Evolutionary conservation across 148 eudicot genomes (phyloP).

Genomic region (Silene latifolia): DNA sequence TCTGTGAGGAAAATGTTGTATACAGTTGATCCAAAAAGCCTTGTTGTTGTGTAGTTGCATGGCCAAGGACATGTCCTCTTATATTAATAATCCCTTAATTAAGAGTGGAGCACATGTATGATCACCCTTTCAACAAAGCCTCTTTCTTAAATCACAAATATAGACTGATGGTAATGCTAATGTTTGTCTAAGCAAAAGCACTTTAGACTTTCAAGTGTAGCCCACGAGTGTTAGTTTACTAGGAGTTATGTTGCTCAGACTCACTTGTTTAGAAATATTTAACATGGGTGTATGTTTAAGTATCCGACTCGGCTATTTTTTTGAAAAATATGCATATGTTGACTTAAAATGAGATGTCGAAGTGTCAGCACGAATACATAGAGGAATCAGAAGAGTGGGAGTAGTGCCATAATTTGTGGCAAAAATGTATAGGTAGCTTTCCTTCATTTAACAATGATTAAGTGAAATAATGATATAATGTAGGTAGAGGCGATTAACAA

Average conservation of each 20-base stretch:
- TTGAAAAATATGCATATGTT: no score
- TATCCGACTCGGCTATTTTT: no score
- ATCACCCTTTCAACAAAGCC: not conserved
- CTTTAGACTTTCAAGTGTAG: constrained; percentile 9
- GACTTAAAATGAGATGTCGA: no score
- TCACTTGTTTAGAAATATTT: no score
- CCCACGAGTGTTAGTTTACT: not conserved
- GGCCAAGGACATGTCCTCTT: not conserved
- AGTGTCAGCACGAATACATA: no score
- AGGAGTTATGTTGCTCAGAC: not conserved
- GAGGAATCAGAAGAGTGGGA: no score
- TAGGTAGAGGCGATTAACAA: not conserved
- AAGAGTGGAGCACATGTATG: not conserved
- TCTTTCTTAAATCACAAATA: not conserved
- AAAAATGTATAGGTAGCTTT: not conserved
- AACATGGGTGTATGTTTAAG: no score
- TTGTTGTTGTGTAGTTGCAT: not conserved
- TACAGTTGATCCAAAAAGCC: not conserved
- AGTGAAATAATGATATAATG: not conserved
- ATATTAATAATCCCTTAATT: not conserved
- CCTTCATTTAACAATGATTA: not conserved
- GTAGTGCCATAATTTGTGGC: constrained; percentile 8
- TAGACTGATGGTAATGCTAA: not conserved
- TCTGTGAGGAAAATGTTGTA: not conserved
- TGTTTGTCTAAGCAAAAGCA: not conserved